phyloP scores from a whole-genome alignment of 2,329 filamentous ascomycete species.

The Aspergillus sp. region DNA sequence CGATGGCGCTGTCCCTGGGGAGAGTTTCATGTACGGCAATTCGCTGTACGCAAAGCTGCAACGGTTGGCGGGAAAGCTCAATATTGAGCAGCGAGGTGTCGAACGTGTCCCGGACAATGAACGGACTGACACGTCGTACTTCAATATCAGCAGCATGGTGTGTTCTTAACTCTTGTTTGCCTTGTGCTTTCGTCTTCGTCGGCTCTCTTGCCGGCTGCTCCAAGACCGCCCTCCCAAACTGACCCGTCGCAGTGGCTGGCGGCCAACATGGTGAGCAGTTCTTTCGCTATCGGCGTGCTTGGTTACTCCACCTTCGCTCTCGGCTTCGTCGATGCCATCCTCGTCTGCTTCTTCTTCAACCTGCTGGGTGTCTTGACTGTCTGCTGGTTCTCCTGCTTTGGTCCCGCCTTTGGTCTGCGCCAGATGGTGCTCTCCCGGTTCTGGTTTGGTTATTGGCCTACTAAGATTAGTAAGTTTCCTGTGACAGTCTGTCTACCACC shows the following conservation, averaged over 20 bases:
- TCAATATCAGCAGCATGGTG: conserved; percentile 73
- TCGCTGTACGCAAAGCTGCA: conserved; percentile 61
- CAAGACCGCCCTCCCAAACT: conserved; percentile 22
- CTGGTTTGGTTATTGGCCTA: conserved; percentile 72
- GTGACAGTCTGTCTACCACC: no score
- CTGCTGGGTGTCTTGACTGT: conserved; percentile 71
- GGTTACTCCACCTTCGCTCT: conserved; percentile 68
- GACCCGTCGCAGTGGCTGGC: conserved; percentile 64
- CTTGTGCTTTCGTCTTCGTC: conserved; percentile 10
- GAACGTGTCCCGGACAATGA: conserved; percentile 73
- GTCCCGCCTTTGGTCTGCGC: conserved; percentile 70
- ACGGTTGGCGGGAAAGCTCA: conserved; percentile 63
- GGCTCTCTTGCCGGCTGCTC: conserved; percentile 11
- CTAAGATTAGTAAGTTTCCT: conserved; percentile 61
- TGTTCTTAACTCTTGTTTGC: conserved; percentile 30
- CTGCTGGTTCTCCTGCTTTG: conserved; percentile 76
- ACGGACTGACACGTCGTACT: conserved; percentile 64
- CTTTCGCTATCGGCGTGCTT: conserved; percentile 73
- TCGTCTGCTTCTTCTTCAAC: conserved; percentile 75
- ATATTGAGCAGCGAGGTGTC: conserved; percentile 73
- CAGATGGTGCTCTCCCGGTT: conserved; percentile 80
- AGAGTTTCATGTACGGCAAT: conserved; percentile 60
- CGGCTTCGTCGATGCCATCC: conserved; percentile 70
- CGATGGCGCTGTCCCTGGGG: conserved; percentile 56
- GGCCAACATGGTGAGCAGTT: conserved; percentile 75